phyloP scores from a whole-genome alignment of 2,329 filamentous ascomycete species.

The Penicillium glabrum region DNA sequence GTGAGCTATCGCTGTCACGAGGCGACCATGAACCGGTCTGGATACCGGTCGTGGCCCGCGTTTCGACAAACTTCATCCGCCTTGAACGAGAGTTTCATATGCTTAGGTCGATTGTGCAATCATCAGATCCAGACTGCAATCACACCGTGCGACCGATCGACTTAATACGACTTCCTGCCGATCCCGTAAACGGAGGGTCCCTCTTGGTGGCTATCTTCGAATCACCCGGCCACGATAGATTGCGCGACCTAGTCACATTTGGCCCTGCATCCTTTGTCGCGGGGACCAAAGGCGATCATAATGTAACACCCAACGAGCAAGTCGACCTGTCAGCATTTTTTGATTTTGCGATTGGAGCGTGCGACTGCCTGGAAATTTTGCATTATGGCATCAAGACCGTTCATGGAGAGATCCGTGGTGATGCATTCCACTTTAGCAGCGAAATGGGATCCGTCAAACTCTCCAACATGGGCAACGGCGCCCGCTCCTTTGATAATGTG shows the following conservation, averaged over 20 bases:
- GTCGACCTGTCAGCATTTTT: constrained; percentile 76
- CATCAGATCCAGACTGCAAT: constrained; percentile 68
- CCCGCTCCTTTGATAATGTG: constrained; percentile 86
- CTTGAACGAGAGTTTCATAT: constrained; percentile 88
- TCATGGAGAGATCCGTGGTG: constrained; percentile 85
- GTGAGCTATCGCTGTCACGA: constrained; percentile 42
- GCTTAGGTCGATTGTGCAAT: constrained; percentile 68
- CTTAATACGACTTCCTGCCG: constrained; percentile 67
- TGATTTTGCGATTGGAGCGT: constrained; percentile 86
- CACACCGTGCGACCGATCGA: constrained; percentile 83
- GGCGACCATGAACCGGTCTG: constrained; percentile 45
- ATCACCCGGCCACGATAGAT: constrained; percentile 70
- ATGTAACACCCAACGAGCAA: constrained; percentile 55
- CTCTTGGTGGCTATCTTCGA: constrained; percentile 81
- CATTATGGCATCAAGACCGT: constrained; percentile 84
- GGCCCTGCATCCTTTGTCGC: constrained; percentile 71
- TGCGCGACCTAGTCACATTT: constrained; percentile 70
- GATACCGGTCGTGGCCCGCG: constrained; percentile 72
- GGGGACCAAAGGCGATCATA: constrained; percentile 51
- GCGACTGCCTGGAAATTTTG: constrained; percentile 83
- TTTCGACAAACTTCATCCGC: constrained; percentile 78
- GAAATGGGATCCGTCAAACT: constrained; percentile 73
- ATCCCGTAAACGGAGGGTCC: constrained; percentile 67
- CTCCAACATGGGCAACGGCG: constrained; percentile 81
- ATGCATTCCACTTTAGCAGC: constrained; percentile 83